Conservation (phyloP, 805 yeast species). For the Blastobotrys chiropterorum region DNA sequence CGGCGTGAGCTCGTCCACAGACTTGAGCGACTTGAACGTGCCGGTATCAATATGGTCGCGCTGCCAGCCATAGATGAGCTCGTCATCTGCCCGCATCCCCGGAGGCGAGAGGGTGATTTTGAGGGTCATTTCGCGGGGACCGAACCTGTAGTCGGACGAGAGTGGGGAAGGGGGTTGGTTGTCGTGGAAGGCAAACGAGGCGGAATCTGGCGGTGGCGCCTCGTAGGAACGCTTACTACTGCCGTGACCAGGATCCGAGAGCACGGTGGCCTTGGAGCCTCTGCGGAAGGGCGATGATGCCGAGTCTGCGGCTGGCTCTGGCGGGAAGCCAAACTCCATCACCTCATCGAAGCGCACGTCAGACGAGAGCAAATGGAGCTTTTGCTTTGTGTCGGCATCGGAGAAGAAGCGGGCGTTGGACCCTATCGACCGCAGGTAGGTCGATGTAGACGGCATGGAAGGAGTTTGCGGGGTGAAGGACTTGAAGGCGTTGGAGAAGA, state of each 20-base stretch:
- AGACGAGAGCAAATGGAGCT: conserved; percentile 17
- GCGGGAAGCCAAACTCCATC: conserved; percentile 24
- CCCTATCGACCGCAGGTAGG: not conserved
- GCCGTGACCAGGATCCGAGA: conserved; percentile 2
- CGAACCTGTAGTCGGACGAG: conserved; percentile 1
- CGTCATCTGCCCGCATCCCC: conserved; percentile 25
- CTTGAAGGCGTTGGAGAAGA: not conserved
- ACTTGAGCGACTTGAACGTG: conserved; percentile 9
- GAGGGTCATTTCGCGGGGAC: conserved; percentile 22
- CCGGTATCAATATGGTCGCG: conserved; percentile 19
- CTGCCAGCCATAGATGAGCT: conserved; percentile 26
- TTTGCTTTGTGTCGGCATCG: conserved; percentile 15
- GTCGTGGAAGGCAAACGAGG: not conserved
- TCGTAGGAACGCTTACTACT: no score
- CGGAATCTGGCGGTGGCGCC: not conserved
- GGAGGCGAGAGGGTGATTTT: conserved; percentile 24
- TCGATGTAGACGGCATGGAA: not conserved
- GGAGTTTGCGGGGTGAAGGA: conserved; percentile 1
- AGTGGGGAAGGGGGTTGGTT: not conserved
- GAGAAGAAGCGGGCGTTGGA: conserved; percentile 18
- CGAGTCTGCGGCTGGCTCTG: no score
- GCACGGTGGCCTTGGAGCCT: conserved; percentile 3
- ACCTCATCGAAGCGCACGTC: conserved; percentile 20
- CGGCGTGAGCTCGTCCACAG: not conserved
- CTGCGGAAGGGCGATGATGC: conserved; percentile 2